Conservation (phyloP, 768 basidiomycete species). For the Xerocomellus chrysenteron region DNA sequence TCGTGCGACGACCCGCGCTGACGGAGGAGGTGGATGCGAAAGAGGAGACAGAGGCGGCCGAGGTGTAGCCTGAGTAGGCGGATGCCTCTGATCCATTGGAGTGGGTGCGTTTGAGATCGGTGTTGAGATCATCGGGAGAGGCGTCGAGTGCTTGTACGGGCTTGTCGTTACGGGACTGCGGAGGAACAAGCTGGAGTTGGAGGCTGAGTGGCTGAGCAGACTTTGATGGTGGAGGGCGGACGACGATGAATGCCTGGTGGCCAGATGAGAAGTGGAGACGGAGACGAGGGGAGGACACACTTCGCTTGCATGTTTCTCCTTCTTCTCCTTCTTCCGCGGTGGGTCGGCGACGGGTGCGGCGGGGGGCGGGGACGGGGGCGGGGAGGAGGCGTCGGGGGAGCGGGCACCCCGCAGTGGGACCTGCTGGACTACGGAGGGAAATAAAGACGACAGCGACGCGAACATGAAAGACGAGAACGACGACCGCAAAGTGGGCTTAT, state of each 20-base stretch:
- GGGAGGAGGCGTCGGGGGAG: slow-evolving; percentile 20
- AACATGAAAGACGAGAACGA: slow-evolving; percentile 39
- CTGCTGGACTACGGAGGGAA: slow-evolving; percentile 52
- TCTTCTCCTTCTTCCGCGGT: slow-evolving; percentile 45
- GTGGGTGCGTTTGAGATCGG: slow-evolving; percentile 29
- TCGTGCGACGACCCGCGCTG: slow-evolving; percentile 60
- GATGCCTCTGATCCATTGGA: slow-evolving; percentile 54
- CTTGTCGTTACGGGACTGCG: slow-evolving; percentile 43
- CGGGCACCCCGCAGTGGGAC: slow-evolving; percentile 16
- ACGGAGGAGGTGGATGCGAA: slow-evolving; percentile 43
- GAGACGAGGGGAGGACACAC: slow-evolving; percentile 30
- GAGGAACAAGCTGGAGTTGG: slow-evolving; percentile 86
- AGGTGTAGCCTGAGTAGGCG: slow-evolving; percentile 49
- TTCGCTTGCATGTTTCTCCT: slow-evolving; percentile 44
- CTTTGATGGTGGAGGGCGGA: slow-evolving; percentile 83
- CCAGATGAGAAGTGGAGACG: slow-evolving; percentile 7
- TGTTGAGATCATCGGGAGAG: slow-evolving; percentile 29
- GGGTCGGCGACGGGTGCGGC: slow-evolving; percentile 25
- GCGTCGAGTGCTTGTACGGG: slow-evolving; percentile 47
- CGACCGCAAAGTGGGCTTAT: slow-evolving; percentile 12
- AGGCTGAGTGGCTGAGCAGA: slow-evolving; percentile 87
- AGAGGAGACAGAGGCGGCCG: slow-evolving; percentile 42
- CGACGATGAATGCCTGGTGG: slow-evolving; percentile 82
- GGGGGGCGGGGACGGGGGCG: slow-evolving; percentile 8
- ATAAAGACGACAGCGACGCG: slow-evolving; percentile 49